Percentiles rank a stretch among this genome's conserved stretches.
These are phyloP conservation scores for Tanacetum coccineum DNA, from an alignment of 129 eudicot species.

Conservation along the genomic window DNA sequence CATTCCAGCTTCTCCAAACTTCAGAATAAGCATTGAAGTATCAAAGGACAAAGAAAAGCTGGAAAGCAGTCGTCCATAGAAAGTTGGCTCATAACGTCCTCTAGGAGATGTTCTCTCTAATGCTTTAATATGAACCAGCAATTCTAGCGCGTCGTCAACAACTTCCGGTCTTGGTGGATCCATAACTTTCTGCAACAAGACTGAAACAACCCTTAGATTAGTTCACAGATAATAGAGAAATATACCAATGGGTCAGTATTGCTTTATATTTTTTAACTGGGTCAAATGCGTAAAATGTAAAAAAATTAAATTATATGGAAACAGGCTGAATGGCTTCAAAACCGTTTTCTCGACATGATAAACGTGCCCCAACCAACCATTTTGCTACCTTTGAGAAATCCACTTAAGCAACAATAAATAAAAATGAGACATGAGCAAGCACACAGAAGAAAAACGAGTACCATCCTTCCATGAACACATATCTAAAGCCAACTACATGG, in stretches of 20 bases:
- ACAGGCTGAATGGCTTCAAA: too few relatives aligned
- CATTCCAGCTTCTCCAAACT: constrained; percentile 77
- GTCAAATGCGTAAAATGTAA: neutral
- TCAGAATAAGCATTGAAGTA: constrained; percentile 78
- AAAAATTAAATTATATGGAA: too few relatives aligned
- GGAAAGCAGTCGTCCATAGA: constrained; percentile 77
- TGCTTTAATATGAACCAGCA: constrained; percentile 65
- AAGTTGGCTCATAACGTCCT: constrained; percentile 86
- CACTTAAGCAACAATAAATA: neutral
- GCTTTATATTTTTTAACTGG: too few relatives aligned
- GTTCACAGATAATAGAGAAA: constrained; percentile 3
- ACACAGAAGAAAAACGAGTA: too few relatives aligned
- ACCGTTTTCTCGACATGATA: too few relatives aligned
- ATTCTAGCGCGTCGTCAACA: constrained; percentile 72
- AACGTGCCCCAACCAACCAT: neutral
- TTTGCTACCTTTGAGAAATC: neutral
- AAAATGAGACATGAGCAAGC: too few relatives aligned
- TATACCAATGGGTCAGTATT: too few relatives aligned
- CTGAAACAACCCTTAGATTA: constrained; percentile 32
- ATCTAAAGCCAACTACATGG: too few relatives aligned
- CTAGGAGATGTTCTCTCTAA: constrained; percentile 63
- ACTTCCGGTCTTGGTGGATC: constrained; percentile 80
- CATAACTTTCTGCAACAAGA: constrained; percentile 74
- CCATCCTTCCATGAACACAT: too few relatives aligned
- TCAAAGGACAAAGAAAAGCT: constrained; percentile 86